Base-by-base conservation (phyloP, 169 alveolate genomes). In the Haemoproteus tartakovskyi region DNA sequence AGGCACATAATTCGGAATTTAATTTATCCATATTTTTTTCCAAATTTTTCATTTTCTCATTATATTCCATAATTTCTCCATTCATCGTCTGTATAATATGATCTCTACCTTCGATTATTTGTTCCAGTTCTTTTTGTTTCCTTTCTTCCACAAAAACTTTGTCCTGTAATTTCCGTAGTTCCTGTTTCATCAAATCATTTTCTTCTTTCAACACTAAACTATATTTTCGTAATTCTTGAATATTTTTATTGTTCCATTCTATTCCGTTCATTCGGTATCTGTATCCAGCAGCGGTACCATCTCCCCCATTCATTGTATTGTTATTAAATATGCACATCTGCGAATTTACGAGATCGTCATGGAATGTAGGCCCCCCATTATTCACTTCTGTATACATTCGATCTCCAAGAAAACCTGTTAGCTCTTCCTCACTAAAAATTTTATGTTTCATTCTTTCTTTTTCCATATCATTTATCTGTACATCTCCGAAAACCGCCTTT, bases 401-500 rank as follows among this genome's bases (percentile, higher is more conserved):
- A 33, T 33, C 43, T n/a, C n/a, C n/a, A n/a, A n/a, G n/a, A n/a
- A n/a, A n/a, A n/a, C n/a, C n/a, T n/a, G n/a, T n/a, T n/a, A 67
- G 60, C 33, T 74, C 84, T 37, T 74, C 78, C 26, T 74, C 84
- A 2, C 62, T 74, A 37, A 74, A 56, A 9, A 74, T 27, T 30
- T 57, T 74, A 27, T 74, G 62, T 24, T 54, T 62, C 18, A 57
- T 29, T 56, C 51, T 33, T 21, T 62, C 38, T 24, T 38, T 74
- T 45, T 74, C 84, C 30, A 74, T 16, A 19, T 74, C 84, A 22
- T 27, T 54, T 14, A 74, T 30, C 46, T 74, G 48, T 26, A 74
- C 36, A 30, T 74, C 84, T 0, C 84, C 84, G 40, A 74, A 74
- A 37, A 57, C 84, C 5, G 84, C 84, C 46, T 57, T 74, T 36